These are phyloP conservation scores for Kurtzmaniella natalensis DNA, from an alignment of 1,139 yeast genomes.

Conservation along the genomic window DNA sequence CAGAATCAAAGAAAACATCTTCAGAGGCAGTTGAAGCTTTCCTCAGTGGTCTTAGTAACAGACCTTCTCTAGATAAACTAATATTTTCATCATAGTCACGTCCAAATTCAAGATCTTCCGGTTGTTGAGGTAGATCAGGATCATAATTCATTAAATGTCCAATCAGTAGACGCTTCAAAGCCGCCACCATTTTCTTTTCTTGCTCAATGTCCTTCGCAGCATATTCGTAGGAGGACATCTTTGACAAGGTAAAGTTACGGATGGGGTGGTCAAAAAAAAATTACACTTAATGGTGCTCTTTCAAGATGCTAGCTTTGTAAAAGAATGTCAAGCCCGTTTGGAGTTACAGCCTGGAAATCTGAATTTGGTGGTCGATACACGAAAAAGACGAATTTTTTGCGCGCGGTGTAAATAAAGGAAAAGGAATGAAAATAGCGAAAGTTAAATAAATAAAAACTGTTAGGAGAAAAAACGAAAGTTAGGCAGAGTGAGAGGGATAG, in stretches of 20 bases:
- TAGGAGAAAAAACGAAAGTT: too few species aligned
- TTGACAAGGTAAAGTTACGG: not conserved
- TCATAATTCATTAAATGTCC: slow-evolving; percentile 52
- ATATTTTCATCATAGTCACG: slow-evolving; percentile 19
- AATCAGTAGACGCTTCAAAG: slow-evolving; percentile 51
- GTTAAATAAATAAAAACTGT: too few species aligned
- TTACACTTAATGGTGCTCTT: too few species aligned
- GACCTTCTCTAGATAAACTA: slow-evolving; percentile 1
- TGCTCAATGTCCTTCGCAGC: slow-evolving; percentile 50
- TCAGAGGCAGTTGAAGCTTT: slow-evolving; percentile 1
- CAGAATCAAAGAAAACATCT: slow-evolving; percentile 1
- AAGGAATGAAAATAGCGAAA: too few species aligned
- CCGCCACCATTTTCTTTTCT: slow-evolving; percentile 57
- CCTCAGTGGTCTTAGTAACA: slow-evolving; percentile 1
- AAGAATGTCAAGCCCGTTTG: slow-evolving; percentile 1
- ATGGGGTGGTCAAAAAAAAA: too few species aligned
- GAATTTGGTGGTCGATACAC: not conserved
- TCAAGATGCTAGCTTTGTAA: not conserved
- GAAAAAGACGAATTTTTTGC: not conserved
- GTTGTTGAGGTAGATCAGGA: slow-evolving; percentile 55
- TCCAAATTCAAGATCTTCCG: slow-evolving; percentile 33
- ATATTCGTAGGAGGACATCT: slow-evolving; percentile 22
- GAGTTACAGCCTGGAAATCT: not conserved
- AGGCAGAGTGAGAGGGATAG: too few species aligned
- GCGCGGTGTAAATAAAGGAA: not conserved